Base-by-base conservation (phyloP, 306 rosid species). In the Cucurbita pepo region DNA sequence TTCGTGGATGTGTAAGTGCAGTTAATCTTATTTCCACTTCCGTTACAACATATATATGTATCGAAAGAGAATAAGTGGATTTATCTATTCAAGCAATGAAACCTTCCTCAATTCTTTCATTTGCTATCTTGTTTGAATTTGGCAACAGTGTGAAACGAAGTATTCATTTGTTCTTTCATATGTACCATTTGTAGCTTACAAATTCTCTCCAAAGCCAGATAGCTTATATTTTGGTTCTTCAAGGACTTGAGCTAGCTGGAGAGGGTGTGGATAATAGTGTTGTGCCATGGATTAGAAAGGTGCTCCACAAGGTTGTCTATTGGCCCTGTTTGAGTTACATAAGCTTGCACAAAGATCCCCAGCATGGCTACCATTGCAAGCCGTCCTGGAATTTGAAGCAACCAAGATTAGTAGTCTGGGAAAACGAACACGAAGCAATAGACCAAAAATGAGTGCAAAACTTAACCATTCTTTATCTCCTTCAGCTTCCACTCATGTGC, bases 281-380 rank as follows among this genome's bases (percentile, higher is more conserved):
- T 87, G 84, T 94, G 98, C 94, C 96, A 90, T 63, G 97, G 98
- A 87, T 94, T 81, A 10, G 94, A 87, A 75, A 94, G 92, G 81
- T 94, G 98, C 77, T 84, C 89, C 82, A 87, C 77, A 80, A 94
- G 98, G 82, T 90, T 94, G 47, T 94, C 97, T 64, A 94, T 81
- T n/a, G 96, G 98, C 56, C 98, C 97, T 40, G 78, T 91, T 76
- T 87, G 96, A 76, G 98, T 89, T 51, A 87, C 90, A 37, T 86
- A 87, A 70, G 97, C 97, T 83, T 94, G 98, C 65, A 90, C 90
- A 76, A 90, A 89, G 80, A 94, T 78, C 56, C 96, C 97, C 10
- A 94, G 87, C 75, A 94, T 94, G 22, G 97, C 98, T 72, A 90
- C 86, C 97, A 90, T 90, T 62, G 97, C 95, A 12, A 88, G 94